phyloP scores from a whole-genome alignment of 306 rosid species.

The Trifolium subterraneum region DNA sequence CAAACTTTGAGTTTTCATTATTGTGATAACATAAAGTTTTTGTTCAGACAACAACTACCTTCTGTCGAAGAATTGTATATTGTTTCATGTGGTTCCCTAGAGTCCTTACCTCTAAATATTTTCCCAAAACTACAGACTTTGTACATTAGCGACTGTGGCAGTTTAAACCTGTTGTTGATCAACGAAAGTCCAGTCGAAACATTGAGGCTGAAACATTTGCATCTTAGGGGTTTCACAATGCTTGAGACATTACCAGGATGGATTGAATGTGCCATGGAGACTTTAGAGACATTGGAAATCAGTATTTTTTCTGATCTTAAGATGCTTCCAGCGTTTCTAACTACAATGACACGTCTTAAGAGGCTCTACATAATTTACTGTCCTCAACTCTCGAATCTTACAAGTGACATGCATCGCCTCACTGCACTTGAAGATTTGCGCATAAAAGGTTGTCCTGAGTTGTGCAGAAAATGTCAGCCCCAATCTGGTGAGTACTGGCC shows the following conservation, averaged over 20 bases:
- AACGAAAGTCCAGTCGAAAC: neutral
- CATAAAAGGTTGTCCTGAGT: too few species aligned
- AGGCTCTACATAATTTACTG: neutral
- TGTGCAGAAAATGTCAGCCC: too few species aligned
- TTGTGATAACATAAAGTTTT: neutral
- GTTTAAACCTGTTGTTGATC: neutral
- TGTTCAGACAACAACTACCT: neutral
- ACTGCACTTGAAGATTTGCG: too few species aligned
- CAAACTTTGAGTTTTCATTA: neutral
- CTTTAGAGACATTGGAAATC: slow-evolving; percentile 7
- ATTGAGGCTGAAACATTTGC: neutral
- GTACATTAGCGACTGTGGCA: neutral
- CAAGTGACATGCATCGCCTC: too few species aligned
- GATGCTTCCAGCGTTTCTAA: slow-evolving; percentile 2
- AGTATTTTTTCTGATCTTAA: neutral
- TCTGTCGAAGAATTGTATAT: neutral
- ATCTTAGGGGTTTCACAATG: neutral
- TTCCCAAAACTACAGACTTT: slow-evolving; percentile 15
- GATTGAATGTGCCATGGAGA: neutral
- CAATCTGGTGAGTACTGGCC: too few species aligned
- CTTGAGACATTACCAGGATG: neutral
- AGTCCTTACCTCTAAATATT: neutral
- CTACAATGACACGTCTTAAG: slow-evolving; percentile 22
- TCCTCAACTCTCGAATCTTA: neutral
- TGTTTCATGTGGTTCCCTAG: neutral